These are phyloP conservation scores for Globisporangium megalacanthum DNA, from an alignment of 352 stramenopile genomes.

Conservation along the genomic window DNA sequence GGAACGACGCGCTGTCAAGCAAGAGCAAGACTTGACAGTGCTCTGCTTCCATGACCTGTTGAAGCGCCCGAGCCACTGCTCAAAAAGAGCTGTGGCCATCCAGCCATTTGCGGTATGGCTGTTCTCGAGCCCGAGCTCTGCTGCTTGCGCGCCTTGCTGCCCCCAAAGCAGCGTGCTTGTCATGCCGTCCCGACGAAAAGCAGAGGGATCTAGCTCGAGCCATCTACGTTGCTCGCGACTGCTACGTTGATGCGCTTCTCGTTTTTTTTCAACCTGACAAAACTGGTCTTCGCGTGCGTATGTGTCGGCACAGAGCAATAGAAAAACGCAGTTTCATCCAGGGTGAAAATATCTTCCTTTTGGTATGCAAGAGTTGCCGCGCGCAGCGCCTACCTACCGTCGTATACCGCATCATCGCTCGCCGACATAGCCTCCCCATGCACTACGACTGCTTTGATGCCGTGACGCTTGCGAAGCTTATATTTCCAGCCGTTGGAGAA, in stretches of 20 bases:
- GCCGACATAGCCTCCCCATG: constrained; percentile 1
- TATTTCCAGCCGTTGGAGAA: constrained; percentile 7
- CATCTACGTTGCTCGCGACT: not conserved
- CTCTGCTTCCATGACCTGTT: too few species aligned
- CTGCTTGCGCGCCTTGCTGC: too few species aligned
- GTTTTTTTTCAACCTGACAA: not conserved
- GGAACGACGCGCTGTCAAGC: too few species aligned
- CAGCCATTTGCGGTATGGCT: too few species aligned
- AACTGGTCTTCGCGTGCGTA: not conserved
- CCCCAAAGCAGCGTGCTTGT: too few species aligned
- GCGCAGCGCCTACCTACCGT: not conserved
- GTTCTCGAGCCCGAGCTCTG: too few species aligned
- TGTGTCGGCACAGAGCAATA: not conserved
- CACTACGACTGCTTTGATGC: too few species aligned
- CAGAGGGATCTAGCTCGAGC: too few species aligned
- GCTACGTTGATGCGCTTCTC: not conserved
- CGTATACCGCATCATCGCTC: not conserved
- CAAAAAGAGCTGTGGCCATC: too few species aligned
- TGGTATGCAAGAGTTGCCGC: constrained; percentile 2
- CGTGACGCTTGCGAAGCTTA: not conserved
- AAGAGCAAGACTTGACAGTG: too few species aligned
- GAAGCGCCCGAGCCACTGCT: too few species aligned
- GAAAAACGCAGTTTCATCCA: constrained; percentile 8
- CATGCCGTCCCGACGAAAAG: too few species aligned
- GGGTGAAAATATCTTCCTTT: constrained; percentile 9